Base-by-base conservation (phyloP, 2,329 filamentous ascomycete genomes). In the Colletotrichum magnum region DNA sequence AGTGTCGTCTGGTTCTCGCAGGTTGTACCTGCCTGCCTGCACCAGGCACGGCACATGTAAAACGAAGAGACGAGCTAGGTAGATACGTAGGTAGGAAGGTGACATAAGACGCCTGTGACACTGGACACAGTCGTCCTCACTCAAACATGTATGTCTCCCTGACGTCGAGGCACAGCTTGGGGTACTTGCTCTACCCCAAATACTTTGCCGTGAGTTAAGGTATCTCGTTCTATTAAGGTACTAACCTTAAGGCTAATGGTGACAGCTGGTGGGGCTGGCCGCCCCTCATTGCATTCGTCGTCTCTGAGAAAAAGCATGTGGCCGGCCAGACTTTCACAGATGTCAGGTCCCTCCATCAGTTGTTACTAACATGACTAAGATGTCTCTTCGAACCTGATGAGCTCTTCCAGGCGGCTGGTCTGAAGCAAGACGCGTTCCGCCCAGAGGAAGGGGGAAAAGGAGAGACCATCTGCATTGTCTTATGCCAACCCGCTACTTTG, bases 281-380 rank as follows among this genome's bases (percentile, higher is more conserved):
- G 32, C 41, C 41, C 15, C 16, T n/a, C 41, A 43, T 43, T 12
- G 41, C 16, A 4, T n/a, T 15, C 4, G 5, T 15, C 10, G 41
- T n/a, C 41, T 2, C 32, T 36, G 32, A 36, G 32, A 16, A 54
- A 58, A 68, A 68, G 60, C 65, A 68, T 64, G 65, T 68, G 65
- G 65, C 24, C 58, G 45, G 51, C 21, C 18, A 43, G 41, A 57
- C 53, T 43, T n/a, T 43, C 18, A 53, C 24, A 36, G 32, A 36
- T 36, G 32, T 36, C 32, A 36, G 32, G 32, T 36, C 32, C 32
- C 32, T 36, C 32, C 32, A 36, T 7, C 32, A 36, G 7, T 36
- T 36, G 32, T 10, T 7, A 26, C 47, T 32, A 10, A 39, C 47
- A 13, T 16, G 21, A 43, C n/a, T 48, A 16, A 48, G 7, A 6